These are phyloP conservation scores for carrot (Daucus carota) DNA, from an alignment of 129 eudicot species.

Conservation along the genomic window DH1_v3.0 NC_030387.2:5862501-5863000, in stretches of 20 bases:
- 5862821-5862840: conserved; percentile 87
- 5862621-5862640: conserved; percentile 80
- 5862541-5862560: too few relatives aligned
- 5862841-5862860: conserved; percentile 86
- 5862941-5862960: neutral
- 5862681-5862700: conserved; percentile 50
- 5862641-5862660: conserved; percentile 60
- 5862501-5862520: too few relatives aligned
- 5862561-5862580: too few relatives aligned
- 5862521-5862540: too few relatives aligned
- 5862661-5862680: conserved; percentile 51
- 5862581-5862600: neutral
- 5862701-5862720: neutral
- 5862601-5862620: neutral
- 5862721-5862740: too few relatives aligned
- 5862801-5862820: conserved; percentile 86
- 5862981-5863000: neutral
- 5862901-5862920: neutral
- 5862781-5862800: conserved; percentile 69
- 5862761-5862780: conserved; percentile 74
- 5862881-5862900: neutral
- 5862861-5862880: conserved; percentile 46
- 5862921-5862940: neutral
- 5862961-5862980: neutral
- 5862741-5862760: neutral